phyloP scores from a whole-genome alignment of 116 monocot species.

The Papilionanthe hybrid region DNA sequence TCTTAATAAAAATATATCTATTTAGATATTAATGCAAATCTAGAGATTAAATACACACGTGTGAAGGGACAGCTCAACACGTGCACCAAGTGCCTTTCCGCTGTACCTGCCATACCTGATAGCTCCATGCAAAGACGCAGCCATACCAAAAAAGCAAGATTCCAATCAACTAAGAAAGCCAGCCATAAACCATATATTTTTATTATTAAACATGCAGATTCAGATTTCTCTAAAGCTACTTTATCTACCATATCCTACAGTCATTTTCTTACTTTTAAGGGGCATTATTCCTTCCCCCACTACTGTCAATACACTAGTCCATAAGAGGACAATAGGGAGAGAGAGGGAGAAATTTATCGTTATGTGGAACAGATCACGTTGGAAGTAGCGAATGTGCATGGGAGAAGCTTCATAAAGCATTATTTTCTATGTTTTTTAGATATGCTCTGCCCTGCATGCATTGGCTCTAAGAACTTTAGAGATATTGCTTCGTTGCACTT shows the following conservation, averaged over 20 bases:
- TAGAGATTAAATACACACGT: background rate
- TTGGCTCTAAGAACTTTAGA: background rate
- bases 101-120: background rate
- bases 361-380: background rate
- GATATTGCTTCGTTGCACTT: no score
- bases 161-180: background rate
- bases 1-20: no score
- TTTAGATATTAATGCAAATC: no score
- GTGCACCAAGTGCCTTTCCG: background rate
- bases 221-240: no score
- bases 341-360: no score
- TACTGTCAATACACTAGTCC: no score
- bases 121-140: background rate
- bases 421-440: background rate
- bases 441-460: background rate
- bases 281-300: no score
- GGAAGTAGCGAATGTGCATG: background rate
- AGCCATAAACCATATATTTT: no score
- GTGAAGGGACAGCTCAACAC: background rate
- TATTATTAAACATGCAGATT: no score
- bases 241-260: no score
- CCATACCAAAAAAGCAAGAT: conserved; percentile 2
- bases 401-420: conserved; percentile 7
- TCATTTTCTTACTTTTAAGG: no score
- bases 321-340: no score